These are phyloP conservation scores for Epichloe bromicola DNA, from an alignment of 2,329 filamentous ascomycete genomes.

Conservation along the genomic window DNA sequence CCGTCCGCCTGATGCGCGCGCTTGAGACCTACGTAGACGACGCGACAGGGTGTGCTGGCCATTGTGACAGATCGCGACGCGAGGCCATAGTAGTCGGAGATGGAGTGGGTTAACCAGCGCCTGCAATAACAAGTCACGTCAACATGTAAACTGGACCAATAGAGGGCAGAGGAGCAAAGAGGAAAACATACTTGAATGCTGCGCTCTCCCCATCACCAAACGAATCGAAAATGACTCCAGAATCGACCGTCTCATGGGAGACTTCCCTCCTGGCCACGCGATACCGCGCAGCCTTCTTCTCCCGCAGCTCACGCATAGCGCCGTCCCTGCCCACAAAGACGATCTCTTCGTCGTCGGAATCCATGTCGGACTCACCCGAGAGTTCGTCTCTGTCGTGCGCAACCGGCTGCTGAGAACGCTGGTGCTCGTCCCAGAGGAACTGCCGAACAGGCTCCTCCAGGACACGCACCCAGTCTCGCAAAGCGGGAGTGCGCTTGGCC, in stretches of 20 bases:
- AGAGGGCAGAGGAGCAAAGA: neutral
- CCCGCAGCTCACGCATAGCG: slow-evolving; percentile 32
- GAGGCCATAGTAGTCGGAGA: slow-evolving; percentile 84
- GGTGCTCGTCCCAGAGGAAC: slow-evolving; percentile 49
- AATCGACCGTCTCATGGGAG: slow-evolving; percentile 45
- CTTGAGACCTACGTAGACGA: slow-evolving; percentile 72
- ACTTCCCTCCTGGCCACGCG: slow-evolving; percentile 39
- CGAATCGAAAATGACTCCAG: slow-evolving; percentile 68
- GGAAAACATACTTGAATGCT: slow-evolving; percentile 59
- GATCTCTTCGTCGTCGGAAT: slow-evolving; percentile 65
- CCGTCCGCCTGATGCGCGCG: slow-evolving; percentile 23
- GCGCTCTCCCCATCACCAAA: slow-evolving; percentile 62
- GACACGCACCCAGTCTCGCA: slow-evolving; percentile 67
- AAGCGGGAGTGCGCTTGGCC: slow-evolving; percentile 66
- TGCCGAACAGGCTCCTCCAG: slow-evolving; percentile 73
- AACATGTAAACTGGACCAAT: neutral
- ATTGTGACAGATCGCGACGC: slow-evolving; percentile 69
- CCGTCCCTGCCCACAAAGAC: slow-evolving; percentile 71
- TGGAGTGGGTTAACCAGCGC: slow-evolving; percentile 85
- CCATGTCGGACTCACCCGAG: slow-evolving; percentile 20
- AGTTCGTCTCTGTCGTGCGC: slow-evolving; percentile 12
- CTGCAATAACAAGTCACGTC: slow-evolving; percentile 26
- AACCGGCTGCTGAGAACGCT: slow-evolving; percentile 1
- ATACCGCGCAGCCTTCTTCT: slow-evolving; percentile 28
- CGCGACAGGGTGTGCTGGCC: slow-evolving; percentile 55